Evolutionary conservation across 768 basidiomycete species (phyloP), one percentile per base, ranked within the genome.

Genomic region (Lactarius tabidus): DNA sequence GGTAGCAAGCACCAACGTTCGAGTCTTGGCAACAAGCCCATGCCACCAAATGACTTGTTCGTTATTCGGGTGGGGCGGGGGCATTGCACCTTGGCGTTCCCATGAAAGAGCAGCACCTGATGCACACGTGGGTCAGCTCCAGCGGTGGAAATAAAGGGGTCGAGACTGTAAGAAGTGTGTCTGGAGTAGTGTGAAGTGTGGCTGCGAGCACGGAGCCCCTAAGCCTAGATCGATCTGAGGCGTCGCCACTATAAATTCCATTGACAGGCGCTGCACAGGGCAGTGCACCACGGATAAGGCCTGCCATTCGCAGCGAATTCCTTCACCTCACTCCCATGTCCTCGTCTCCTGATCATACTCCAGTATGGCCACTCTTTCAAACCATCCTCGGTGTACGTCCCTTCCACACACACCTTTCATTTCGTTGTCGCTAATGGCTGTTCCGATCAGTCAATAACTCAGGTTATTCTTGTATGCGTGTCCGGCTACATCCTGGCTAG

Each of bases 401-500:
- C 6, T 35, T 10, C 6, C 6, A 36, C 20, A 0, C 23, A 39
- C 0, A 41, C 20, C 4, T 52, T 33, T 35, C 58, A 17, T 39
- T n/a, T 33, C 60, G 1, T n/a, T 54, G 4, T 55, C 3, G 14
- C 17, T 43, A 10, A 62, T n/a, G n/a, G 28, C 17, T 15, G 48
- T 26, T 10, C 26, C 48, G 23, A 18, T 1, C 59, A 95, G 93
- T 93, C 93, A 10, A 94, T 96, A 66, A 79, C 91, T 35, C 87
- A 96, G 76, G 95, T 97, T 52, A 91, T 95, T 73, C 69, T 96
- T 51, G 79, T 95, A 64, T 95, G 93, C 78, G 72, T 91, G 4
- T 88, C 90, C 0, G 94, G 94, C 1, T 93, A 90, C 74, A 78
- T 87, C 29, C 86, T 98, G 43, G 92, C 95, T 1, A 75, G 80